Conservation (phyloP, 345 rosid genomes). For the Lepidium aucheri region DNA sequence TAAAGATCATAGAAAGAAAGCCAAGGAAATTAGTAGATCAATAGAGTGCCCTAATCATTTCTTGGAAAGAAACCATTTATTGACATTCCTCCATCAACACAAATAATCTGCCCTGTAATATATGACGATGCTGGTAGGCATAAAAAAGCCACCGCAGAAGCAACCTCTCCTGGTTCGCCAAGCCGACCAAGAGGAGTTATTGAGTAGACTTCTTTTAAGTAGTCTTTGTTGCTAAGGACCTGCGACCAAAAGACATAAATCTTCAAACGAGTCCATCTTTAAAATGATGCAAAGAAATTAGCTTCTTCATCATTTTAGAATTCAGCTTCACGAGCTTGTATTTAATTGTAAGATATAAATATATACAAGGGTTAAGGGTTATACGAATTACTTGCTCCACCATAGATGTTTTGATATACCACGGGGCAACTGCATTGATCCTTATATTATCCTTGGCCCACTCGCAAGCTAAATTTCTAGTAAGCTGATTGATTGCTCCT, state of each 20-base stretch:
- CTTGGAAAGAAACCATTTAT: conserved; percentile 32
- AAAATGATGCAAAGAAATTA: not conserved
- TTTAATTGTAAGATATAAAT: not conserved
- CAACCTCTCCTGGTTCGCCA: conserved; percentile 25
- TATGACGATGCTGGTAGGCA: conserved; percentile 74
- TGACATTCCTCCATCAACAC: conserved; percentile 32
- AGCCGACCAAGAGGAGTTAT: conserved; percentile 31
- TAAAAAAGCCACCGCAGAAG: conserved; percentile 52
- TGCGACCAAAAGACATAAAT: conserved; percentile 1
- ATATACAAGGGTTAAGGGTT: too few species aligned
- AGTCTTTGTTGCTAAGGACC: conserved; percentile 24
- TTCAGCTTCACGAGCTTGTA: not conserved
- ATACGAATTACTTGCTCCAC: conserved; percentile 52
- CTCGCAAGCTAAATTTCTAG: conserved; percentile 68
- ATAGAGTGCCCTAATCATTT: conserved; percentile 24
- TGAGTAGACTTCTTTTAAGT: conserved; percentile 23
- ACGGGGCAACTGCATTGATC: conserved; percentile 76
- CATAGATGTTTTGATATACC: conserved; percentile 82
- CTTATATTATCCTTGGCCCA: conserved; percentile 84
- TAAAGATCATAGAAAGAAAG: not conserved
- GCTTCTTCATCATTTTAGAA: not conserved
- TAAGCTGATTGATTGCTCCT: conserved; percentile 79
- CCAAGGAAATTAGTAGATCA: not conserved
- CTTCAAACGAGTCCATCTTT: not conserved
- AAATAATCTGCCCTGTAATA: conserved; percentile 43